Base-by-base conservation (phyloP, 2,329 filamentous ascomycete genomes). In the Cadophora luteo-olivacea region DNA sequence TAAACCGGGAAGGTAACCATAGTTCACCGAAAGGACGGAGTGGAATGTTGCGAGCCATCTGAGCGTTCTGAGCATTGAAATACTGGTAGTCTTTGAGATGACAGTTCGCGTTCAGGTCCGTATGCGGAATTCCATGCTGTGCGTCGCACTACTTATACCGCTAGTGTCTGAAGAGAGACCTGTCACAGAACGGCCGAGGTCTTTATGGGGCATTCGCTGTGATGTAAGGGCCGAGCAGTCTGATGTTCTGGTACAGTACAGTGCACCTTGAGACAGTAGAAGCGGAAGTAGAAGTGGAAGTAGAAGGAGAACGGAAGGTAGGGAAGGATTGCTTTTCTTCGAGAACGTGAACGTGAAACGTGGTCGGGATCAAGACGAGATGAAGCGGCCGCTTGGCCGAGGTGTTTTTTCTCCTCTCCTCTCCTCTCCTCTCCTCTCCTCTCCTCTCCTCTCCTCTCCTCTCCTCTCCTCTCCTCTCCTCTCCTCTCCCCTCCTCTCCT, bases 111-210 rank as follows among this genome's bases (percentile, higher is more conserved):
- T 55, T 55, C 7, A 2, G 19, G 16, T 33, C 29, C 52, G 25
- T 7, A 55, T 33, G 25, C 14, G 29, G 25, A 33, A 55, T 33
- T 33, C 52, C 29, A 32, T 55, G 29, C 25, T 33, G 19, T n/a
- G 51, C 29, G 52, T 55, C 52, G 52, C 52, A 55, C 52, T 25
- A 55, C n/a, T n/a, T n/a, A n/a, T n/a, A n/a, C 52, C n/a, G 45
- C 22, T 19, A 49, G 45, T 49, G 19, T 22, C 45, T 14, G 45
- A 19, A 49, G 19, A 22, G 45, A 49, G 19, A 22, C 19, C 3
- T 33, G 52, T 33, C 29, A 55, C 52, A 55, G 25, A 29, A 33
- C 9, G 52, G 29, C 25, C 41, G 41, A 45, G 12, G 41, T 45
- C 41, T 45, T 45, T 45, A 11, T 45, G 12, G 4, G 41, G 41